Evolutionary conservation across 306 rosid genomes (phyloP), one percentile per base, ranked within the genome.

Genomic region (Luffa acutangula): DNA sequence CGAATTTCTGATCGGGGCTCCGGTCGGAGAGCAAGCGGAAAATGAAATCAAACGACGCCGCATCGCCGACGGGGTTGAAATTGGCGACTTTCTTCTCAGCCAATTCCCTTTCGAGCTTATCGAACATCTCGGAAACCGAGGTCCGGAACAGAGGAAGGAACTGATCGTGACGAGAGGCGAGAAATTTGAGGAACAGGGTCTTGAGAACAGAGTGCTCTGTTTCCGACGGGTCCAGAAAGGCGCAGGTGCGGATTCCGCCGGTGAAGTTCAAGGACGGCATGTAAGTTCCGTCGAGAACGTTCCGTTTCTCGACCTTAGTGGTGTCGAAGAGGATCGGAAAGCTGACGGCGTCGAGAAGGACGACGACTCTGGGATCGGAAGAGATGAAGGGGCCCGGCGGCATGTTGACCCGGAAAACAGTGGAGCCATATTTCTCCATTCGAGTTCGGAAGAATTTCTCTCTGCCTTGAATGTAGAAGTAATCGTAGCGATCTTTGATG

Each of bases 321-420:
- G 42, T 89, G 85, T 93, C 90, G 12, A 93, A 85, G 66, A 93
- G 93, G 46, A 87, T 56, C 0, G 90, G 90, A 75, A 91, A 93
- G 17, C 89, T 91, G 3, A 66, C 13, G 9, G 86, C 95, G 58
- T 93, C 98, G 1, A 93, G 80, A 0, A 93, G 80, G 13, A 83
- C 85, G 2, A 93, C 2, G 81, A 91, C 98, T 43, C 69, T 81
- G 0, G 98, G 67, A 39, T 88, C 53, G 9, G 85, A 82, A 39
- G 98, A 78, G 6, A 90, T 84, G 89, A 93, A 86, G 3, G 91
- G 83, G 0, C 98, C 97, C 0, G 97, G 98, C 0, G 97, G 97
- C 94, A 91, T 87, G 86, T 93, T 93, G 75, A 91, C 83, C 0
- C 92, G 85, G 60, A 93, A 80, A 6, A 93, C 91, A 0, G 98